phyloP scores from a whole-genome alignment of 257 asterid species.

The Dorcoceras hygrometricum region DNA sequence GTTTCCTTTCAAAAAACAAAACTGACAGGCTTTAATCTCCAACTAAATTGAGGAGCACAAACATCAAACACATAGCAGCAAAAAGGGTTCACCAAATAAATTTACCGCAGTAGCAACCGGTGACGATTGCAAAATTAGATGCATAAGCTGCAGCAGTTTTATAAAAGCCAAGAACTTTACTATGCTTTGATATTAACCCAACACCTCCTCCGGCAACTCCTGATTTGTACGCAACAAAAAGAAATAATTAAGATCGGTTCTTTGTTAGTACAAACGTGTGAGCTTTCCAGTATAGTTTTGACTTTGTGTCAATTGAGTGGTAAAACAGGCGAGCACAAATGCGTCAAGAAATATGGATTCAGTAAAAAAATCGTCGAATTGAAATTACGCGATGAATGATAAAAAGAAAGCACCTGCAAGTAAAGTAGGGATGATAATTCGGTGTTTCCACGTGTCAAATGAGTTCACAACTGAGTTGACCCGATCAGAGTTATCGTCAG shows the following conservation, averaged over 20 bases:
- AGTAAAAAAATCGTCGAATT: not conserved
- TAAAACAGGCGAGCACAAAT: too few species aligned
- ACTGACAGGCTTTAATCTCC: not conserved
- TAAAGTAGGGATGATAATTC: conserved; percentile 67
- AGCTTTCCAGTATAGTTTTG: not conserved
- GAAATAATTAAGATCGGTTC: not conserved
- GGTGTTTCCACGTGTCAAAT: conserved; percentile 46
- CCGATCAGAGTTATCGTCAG: too few species aligned
- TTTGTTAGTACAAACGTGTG: too few species aligned
- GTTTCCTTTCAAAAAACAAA: not conserved
- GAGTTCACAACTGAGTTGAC: not conserved
- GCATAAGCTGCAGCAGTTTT: conserved; percentile 70
- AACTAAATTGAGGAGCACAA: not conserved
- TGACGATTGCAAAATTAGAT: conserved; percentile 74
- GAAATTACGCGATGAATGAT: not conserved
- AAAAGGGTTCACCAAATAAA: not conserved
- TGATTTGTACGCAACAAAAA: conserved; percentile 24
- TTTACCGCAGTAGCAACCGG: conserved; percentile 90
- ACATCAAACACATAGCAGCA: not conserved
- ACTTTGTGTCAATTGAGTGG: too few species aligned
- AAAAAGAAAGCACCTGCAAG: conserved; percentile 52
- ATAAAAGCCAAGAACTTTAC: conserved; percentile 60
- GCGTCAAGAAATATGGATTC: not conserved
- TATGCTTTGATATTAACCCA: conserved; percentile 70
- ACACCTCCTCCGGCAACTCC: conserved; percentile 85